Evolutionary conservation across 306 rosid genomes (phyloP).

Genomic region (Gynostemma pentaphyllum): DNA sequence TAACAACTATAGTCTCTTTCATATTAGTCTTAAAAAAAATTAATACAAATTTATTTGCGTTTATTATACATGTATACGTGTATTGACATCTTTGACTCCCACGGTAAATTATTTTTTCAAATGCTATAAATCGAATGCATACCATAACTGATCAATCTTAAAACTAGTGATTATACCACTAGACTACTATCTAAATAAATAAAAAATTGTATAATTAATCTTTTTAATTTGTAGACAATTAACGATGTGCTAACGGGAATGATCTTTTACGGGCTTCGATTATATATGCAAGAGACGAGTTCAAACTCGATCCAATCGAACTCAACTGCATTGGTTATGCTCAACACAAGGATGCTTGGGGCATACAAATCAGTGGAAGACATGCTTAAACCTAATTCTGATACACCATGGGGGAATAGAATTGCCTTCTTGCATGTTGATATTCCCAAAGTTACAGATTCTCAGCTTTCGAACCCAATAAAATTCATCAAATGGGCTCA

Average conservation of each 20-base stretch:
- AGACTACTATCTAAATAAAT: too few relatives aligned
- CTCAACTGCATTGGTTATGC: conserved; percentile 36
- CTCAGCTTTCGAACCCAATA: conserved; percentile 25
- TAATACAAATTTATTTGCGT: too few relatives aligned
- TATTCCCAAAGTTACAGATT: conserved; percentile 27
- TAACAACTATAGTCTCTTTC: too few relatives aligned
- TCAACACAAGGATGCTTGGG: conserved; percentile 41
- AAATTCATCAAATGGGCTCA: conserved; percentile 34
- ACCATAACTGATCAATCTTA: too few relatives aligned
- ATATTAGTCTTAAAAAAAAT: too few relatives aligned
- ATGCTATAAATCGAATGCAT: too few relatives aligned
- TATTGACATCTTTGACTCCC: too few relatives aligned
- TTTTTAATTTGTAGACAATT: conserved; percentile 19
- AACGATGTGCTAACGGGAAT: conserved; percentile 46
- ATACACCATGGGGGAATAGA: conserved; percentile 47
- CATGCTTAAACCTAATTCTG: conserved; percentile 28
- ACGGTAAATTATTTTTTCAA: too few relatives aligned
- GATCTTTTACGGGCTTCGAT: conserved; percentile 29
- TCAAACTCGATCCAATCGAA: conserved; percentile 25
- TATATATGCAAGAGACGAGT: conserved; percentile 37
- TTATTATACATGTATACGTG: too few relatives aligned
- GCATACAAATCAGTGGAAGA: conserved; percentile 40
- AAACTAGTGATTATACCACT: too few relatives aligned
- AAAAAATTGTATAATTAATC: too few relatives aligned
- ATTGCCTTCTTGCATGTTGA: conserved; percentile 33